Evolutionary conservation across 495 filamentous ascomycete genomes (phyloP), one percentile per base, ranked within the genome.

Genomic region (Massariosphaeria phaeospora): DNA sequence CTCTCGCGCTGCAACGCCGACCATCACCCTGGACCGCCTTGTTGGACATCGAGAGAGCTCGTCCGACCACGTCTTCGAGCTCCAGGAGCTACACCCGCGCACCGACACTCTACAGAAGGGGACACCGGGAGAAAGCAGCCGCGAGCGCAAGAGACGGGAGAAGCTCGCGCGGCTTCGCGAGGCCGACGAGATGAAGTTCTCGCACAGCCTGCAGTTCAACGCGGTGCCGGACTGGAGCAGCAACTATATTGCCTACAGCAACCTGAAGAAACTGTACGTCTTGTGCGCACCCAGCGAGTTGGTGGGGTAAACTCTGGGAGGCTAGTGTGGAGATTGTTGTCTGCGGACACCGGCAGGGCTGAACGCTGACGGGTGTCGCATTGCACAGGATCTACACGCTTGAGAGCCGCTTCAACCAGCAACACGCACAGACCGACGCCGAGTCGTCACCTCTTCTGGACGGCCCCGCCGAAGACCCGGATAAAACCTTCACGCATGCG

Each of bases 131-230:
- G 61, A 63, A 39, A 55, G 15, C 18, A 52, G 50, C 40, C 49
- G 51, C 30, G 59, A 50, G 33, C 48, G 40, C 10, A 69, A 66
- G 44, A 55, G 69, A 17, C 57, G 55, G 40, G 57, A 62, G 54
- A 74, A 74, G 65, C 68, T 73, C 60, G 51, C 49, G 59, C 53
- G 47, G 44, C 68, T 73, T 53, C 62, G 63, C 36, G 69, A 80
- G 66, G 79, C 73, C 47, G 81, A 83, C 84, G 89, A 90, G 59
- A 99, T 99, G 93, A 97, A 96, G 81, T 99, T 99, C 77, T 96
- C 93, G 43, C 93, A 97, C 68, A 97, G 94, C 72, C 83, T 99
- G 60, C 93, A 99, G 74, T 99, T 99, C 73, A 99, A 99, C 72
- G 89, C 93, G 50, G 94, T 99, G 51, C 93, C 94, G 18, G 93